These are phyloP conservation scores for Candida silvatica DNA, from an alignment of 805 yeast genomes.

Conservation along the genomic window DNA sequence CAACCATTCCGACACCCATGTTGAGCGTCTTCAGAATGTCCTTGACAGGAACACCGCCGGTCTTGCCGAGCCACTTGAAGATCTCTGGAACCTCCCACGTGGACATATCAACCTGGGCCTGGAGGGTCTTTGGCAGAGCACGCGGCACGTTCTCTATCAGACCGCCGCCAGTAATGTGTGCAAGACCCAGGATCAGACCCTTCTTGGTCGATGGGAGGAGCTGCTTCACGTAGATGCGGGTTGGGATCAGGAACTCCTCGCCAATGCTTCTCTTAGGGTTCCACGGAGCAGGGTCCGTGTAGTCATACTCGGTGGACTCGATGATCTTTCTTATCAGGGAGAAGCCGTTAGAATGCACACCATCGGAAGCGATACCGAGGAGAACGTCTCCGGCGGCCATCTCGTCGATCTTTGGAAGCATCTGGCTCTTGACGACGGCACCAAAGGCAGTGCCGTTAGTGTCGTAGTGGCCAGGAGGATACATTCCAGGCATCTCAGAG, in stretches of 20 bases:
- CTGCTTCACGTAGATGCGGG: constrained; percentile 91
- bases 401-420: constrained; percentile 60
- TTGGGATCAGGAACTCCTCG: constrained; percentile 79
- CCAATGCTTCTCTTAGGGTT: constrained; percentile 65
- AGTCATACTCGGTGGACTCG: constrained; percentile 63
- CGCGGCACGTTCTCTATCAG: constrained; percentile 93
- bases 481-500: constrained; percentile 99
- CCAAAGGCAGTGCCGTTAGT: constrained; percentile 99
- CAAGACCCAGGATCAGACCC: constrained; percentile 72
- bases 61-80: constrained; percentile 88
- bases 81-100: constrained; percentile 83
- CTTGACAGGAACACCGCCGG: constrained; percentile 80
- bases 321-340: constrained; percentile 90
- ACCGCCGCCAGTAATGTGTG: constrained; percentile 99
- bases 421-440: constrained; percentile 70
- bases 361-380: constrained; percentile 83
- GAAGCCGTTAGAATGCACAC: constrained; percentile 95
- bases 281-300: constrained; percentile 84
- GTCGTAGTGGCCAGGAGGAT: constrained; percentile 91
- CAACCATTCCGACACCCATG: constrained; percentile 95
- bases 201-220: constrained; percentile 65
- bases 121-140: constrained; percentile 72
- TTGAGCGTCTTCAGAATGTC: constrained; percentile 90
- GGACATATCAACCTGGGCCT: constrained; percentile 72
- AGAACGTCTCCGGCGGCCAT: constrained; percentile 78